Base-by-base conservation (phyloP, 2,329 filamentous ascomycete species). In the Madurella mycetomatis region DNA sequence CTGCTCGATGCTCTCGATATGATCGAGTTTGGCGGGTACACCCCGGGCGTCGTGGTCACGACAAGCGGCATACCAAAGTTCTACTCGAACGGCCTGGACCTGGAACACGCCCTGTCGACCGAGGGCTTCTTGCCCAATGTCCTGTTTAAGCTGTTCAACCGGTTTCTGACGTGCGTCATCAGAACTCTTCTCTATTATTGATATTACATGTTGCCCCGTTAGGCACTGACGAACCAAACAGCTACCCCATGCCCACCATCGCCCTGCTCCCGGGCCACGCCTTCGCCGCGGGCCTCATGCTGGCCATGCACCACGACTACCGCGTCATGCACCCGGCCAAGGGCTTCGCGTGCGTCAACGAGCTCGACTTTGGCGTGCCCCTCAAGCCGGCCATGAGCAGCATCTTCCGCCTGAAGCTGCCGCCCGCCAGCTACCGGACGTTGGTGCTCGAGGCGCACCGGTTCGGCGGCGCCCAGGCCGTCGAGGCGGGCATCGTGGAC, bases 241-340 rank as follows among this genome's bases (percentile, higher is more conserved):
- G 54, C 48, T 92, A 84, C 66, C 87, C 88, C 13, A 90, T 92
- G 87, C 89, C 89, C 19, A 94, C 88, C 2, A 71, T 94, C 47
- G 85, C 88, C n/a, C 75, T 91, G 9, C 66, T 92, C 51, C 90
- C 90, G 63, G 89, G 89, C 18, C 90, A 95, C 69, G 83, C 85
- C 51, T 94, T 91, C 68, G 90, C 89, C 5, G 89, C 83, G 44
- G 89, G 87, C n/a, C 75, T 92, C 57, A 92, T 94, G 85, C 75
- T 87, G 9, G 82, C 87, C 55, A 88, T 90, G 81, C 83, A 87
- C 71, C 88, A 92, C 71, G 88, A 92, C 72, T 94, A 94, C 73
- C 82, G 90, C 30, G 77, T 94, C 61, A 87, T 89, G 74, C 87
- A 87, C 65, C 80, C 85, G 0, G 66, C 76, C 1, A 76, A 80